Conservation (phyloP, 306 rosid genomes). For the Sesbania bispinosa region DNA sequence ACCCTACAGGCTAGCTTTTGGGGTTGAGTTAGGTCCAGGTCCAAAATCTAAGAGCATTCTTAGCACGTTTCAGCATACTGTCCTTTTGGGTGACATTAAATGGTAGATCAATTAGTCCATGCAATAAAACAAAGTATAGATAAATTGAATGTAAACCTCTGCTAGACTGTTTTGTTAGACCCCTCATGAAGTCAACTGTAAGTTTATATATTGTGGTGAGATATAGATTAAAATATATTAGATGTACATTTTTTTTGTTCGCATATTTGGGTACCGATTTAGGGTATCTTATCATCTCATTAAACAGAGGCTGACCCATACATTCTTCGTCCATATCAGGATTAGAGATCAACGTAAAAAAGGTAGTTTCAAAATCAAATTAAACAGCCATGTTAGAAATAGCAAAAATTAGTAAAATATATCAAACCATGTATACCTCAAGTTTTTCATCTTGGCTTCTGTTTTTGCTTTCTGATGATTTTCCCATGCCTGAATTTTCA, state of each 20-base stretch:
- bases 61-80: not conserved
- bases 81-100: not conserved
- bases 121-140: not conserved
- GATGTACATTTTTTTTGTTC: no score
- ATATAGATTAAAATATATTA: not conserved
- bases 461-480: slow-evolving; percentile 96
- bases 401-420: not conserved
- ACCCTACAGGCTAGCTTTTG: no score
- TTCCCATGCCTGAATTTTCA: slow-evolving; percentile 96
- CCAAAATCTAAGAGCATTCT: no score
- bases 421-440: slow-evolving; percentile 54
- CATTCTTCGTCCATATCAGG: not conserved
- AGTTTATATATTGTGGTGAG: not conserved
- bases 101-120: not conserved
- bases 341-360: not conserved
- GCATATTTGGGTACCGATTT: no score
- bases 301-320: not conserved
- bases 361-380: slow-evolving; percentile 1
- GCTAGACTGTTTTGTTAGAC: not conserved
- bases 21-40: no score
- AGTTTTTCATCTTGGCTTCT: slow-evolving; percentile 91
- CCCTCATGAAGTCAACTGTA: not conserved
- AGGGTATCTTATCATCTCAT: no score
- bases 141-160: not conserved
- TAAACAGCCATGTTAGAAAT: slow-evolving; percentile 2